Evolutionary conservation across 1,284 basidiomycete genomes (phyloP), one percentile per base, ranked within the genome.

Genomic region (Volvariella surrecta): DNA sequence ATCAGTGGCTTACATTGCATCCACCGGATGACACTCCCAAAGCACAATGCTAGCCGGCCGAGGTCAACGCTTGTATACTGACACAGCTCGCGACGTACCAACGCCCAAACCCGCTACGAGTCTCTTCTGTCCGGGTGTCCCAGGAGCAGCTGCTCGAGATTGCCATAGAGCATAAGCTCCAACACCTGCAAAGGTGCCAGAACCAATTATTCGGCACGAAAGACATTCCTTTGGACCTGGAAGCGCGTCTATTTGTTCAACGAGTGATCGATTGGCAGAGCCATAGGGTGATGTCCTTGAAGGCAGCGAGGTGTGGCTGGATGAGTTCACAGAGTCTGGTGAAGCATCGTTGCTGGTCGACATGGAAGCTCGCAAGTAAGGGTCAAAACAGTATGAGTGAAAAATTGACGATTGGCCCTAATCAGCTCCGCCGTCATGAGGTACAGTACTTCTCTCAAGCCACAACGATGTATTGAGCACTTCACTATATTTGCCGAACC

Each of bases 101-200:
- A 75, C 45, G 19, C 76, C 76, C 17, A 75, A 45, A 6, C 69
- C 70, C 31, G 61, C 68, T 44, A 75, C 61, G 44, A 71, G 56
- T 37, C 61, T 55, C 51, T 73, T 75, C 45, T 73, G 73, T 22
- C 60, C 53, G 8, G 61, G 56, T 9, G 64, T 67, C 13, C 74
- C 74, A 18, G 67, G 70, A 19, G 70, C 71, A 43, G 57, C 56
- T 30, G 64, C 58, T 43, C 74, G 67, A 11, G 73, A 64, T 56
- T 73, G 68, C 53, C 62, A 62, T 20, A 78, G 54, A 10, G 74
- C 73, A 52, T 76, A 77, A 17, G 70, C 48, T 8, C 76, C 74
- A 16, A 70, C 68, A 10, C 63, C 62, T 24, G 62, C 65, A 19
- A 77, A 64, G 4, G 71, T 67, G 42, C 61, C 63, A 11, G 73